phyloP scores from a whole-genome alignment of 2,329 filamentous ascomycete species.

The Penicillium verrucosum region DNA sequence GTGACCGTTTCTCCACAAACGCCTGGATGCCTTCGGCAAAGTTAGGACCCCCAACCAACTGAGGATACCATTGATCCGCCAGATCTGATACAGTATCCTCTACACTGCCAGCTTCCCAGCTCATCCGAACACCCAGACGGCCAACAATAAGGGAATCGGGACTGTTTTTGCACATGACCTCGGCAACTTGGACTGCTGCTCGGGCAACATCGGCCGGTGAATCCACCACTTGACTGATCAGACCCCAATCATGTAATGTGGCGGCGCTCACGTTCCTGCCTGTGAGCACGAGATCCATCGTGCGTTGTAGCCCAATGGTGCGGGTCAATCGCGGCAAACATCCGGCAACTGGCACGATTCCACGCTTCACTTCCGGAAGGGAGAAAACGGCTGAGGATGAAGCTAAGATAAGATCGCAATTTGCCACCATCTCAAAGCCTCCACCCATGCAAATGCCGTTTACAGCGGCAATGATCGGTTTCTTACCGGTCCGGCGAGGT shows the following conservation, averaged over 20 bases:
- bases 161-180: slow-evolving; percentile 60
- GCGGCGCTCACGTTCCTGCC: slow-evolving; percentile 58
- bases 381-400: slow-evolving; percentile 58
- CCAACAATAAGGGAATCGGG: slow-evolving; percentile 71
- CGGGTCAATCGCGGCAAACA: slow-evolving; percentile 65
- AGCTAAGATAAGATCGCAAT: slow-evolving; percentile 63
- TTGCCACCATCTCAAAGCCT: slow-evolving; percentile 72
- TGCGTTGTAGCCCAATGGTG: slow-evolving; percentile 65
- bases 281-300: slow-evolving; percentile 67
- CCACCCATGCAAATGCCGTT: slow-evolving; percentile 73
- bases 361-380: slow-evolving; percentile 68
- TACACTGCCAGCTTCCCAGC: slow-evolving; percentile 67
- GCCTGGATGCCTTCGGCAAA: slow-evolving; percentile 69
- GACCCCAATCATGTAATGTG: slow-evolving; percentile 62
- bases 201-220: slow-evolving; percentile 27
- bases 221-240: slow-evolving; percentile 65
- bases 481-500: slow-evolving; percentile 64
- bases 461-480: slow-evolving; percentile 73
- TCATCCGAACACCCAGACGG: slow-evolving; percentile 64
- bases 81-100: slow-evolving; percentile 59
- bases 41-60: slow-evolving; percentile 64
- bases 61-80: slow-evolving; percentile 56
- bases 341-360: slow-evolving; percentile 69
- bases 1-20: slow-evolving; percentile 70
- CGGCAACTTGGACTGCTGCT: slow-evolving; percentile 57